Evolutionary conservation across 371 early-diverging fungal species (phyloP), one percentile per base, ranked within the genome.

Genomic region (Mucor sp.): DNA sequence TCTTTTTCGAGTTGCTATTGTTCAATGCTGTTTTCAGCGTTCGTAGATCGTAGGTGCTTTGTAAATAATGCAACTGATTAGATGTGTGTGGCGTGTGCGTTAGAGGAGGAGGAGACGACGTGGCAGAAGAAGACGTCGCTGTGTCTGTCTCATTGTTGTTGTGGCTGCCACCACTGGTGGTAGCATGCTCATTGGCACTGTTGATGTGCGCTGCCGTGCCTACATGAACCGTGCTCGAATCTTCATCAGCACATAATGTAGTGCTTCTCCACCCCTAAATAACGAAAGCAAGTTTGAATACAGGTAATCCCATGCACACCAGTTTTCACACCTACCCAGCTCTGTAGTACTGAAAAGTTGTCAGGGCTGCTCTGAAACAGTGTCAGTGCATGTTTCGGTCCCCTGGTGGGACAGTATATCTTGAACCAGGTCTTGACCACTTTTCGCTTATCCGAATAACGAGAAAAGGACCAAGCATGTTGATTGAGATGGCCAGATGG

Each of bases 291-390:
- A 9, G 44, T 60, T 9, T 65, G 17, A 41, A 17, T 17, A 41
- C 41, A 41, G 6, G 1, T 17, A 17, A 4, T 41, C 17, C 0
- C 0, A 41, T 6, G 0, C 2, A 4, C 15, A 0, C 17, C 17
- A 17, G 17, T 35, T 35, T 35, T 12, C 5, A 41, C 21, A 55
- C 70, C 68, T 81, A 86, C 88, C 88, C 88, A 86, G 43, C 84
- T 84, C 30, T 85, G 86, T 25, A 75, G 44, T 0, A 82, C 62
- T 8, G 75, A 62, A 63, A 87, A 87, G 23, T 85, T 77, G 60
- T 87, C 86, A 30, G 88, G 85, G 43, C 81, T 77, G 44, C 86
- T 83, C 62, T 87, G 85, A 62, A 85, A 87, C 33, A 86, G 67
- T 0, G 80, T 85, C 62, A 88, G 66, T n/a, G 75, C 69, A 63